Conservation (phyloP, 371 early-diverging fungal species). For the Haplosporangium sp. region DNA sequence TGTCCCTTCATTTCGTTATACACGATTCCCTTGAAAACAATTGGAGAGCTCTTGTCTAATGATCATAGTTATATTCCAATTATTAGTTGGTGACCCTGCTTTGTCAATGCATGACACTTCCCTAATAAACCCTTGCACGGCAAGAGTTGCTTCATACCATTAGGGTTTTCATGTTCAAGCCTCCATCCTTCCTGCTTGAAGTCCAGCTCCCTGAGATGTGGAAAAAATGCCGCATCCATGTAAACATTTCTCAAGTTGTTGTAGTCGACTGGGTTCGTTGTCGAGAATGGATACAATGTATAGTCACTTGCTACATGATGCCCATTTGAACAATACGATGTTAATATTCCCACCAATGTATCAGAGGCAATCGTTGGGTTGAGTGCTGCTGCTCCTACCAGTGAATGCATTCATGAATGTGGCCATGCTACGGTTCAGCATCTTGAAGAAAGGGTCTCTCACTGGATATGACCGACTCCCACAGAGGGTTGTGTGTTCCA, state of each 20-base stretch:
- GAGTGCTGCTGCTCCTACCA: slow-evolving; percentile 53
- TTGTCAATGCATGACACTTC: background rate
- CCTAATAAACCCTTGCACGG: no score
- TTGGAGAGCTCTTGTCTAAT: slow-evolving; percentile 62
- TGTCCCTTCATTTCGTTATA: slow-evolving; percentile 99
- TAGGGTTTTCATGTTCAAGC: slow-evolving; percentile 83
- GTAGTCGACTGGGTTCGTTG: slow-evolving; percentile 89
- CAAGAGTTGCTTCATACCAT: slow-evolving; percentile 54
- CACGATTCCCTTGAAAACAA: slow-evolving; percentile 92
- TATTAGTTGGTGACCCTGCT: no score
- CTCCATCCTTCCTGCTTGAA: slow-evolving; percentile 97
- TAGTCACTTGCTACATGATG: slow-evolving; percentile 76
- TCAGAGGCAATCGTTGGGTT: no score
- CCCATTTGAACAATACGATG: background rate
- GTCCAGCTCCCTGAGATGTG: slow-evolving; percentile 81
- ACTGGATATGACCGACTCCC: slow-evolving; percentile 91
- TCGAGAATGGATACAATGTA: slow-evolving; percentile 95
- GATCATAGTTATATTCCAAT: no score
- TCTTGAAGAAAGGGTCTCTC: slow-evolving; percentile 97
- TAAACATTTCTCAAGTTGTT: slow-evolving; percentile 91
- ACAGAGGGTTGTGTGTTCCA: slow-evolving; percentile 96
- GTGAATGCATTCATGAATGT: slow-evolving; percentile 98
- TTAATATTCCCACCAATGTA: background rate
- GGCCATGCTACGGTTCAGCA: slow-evolving; percentile 95
- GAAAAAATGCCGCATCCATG: slow-evolving; percentile 92